Percentiles rank a stretch among this genome's conserved stretches.
These are phyloP conservation scores for Saraca asoca DNA, from an alignment of 331 rosid species.

Conservation along the genomic window DNA sequence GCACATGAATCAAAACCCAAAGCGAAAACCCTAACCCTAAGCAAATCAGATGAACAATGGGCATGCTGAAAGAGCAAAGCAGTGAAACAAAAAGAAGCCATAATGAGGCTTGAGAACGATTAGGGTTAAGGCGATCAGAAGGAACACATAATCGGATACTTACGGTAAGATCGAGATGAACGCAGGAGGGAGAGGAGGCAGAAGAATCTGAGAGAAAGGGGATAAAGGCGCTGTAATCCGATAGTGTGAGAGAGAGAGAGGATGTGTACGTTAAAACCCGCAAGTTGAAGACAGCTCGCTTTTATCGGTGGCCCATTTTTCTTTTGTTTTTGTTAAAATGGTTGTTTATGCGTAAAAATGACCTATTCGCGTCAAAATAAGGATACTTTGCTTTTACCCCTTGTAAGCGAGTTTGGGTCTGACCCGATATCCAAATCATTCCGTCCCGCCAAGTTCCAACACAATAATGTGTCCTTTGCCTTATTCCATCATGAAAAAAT, in stretches of 20 bases:
- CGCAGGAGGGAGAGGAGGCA: constrained; percentile 29
- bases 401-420: not conserved
- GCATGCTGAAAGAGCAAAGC: not conserved
- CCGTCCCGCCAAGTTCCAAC: not conserved
- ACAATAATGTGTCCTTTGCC: not conserved
- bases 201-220: constrained; percentile 28
- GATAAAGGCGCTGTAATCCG: constrained; percentile 29
- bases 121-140: constrained; percentile 7
- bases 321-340: not conserved
- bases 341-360: not conserved
- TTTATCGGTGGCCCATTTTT: constrained; percentile 12
- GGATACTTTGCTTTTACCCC: not conserved
- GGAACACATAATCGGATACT: not conserved
- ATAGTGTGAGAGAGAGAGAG: constrained; percentile 16
- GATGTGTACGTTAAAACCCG: constrained; percentile 14
- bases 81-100: not conserved
- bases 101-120: not conserved
- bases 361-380: not conserved
- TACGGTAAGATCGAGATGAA: constrained; percentile 35
- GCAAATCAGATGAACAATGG: not conserved
- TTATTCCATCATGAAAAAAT: too few relatives aligned
- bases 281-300: constrained; percentile 25
- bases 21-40: constrained; percentile 27
- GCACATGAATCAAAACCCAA: not conserved
- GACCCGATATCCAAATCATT: not conserved